phyloP scores from a whole-genome alignment of 768 basidiomycete genomes.

The Russula foetens region DNA sequence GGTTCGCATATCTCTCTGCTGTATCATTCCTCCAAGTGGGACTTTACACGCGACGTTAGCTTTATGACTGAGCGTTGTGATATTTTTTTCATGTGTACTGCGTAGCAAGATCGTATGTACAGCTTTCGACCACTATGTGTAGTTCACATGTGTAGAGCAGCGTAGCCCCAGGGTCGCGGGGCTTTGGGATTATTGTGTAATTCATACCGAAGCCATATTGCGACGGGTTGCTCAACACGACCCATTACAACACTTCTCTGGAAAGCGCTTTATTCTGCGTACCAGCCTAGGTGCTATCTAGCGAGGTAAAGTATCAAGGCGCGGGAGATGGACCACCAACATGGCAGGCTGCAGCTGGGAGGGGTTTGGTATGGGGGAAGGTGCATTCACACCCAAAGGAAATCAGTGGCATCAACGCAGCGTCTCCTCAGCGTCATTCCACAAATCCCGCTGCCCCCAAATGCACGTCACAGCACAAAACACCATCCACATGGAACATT shows the following conservation, averaged over 20 bases:
- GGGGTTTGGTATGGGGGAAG: too few relatives aligned
- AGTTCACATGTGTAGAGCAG: not conserved
- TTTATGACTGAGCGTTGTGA: not conserved
- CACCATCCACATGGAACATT: constrained; percentile 65
- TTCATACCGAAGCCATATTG: not conserved
- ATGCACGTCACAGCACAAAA: constrained; percentile 52
- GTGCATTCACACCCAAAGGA: too few relatives aligned
- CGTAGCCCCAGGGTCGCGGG: not conserved
- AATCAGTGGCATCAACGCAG: not conserved
- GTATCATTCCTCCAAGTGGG: not conserved
- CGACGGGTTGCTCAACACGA: too few relatives aligned
- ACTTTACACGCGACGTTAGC: not conserved
- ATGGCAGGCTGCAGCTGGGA: too few relatives aligned
- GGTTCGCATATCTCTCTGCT: not conserved
- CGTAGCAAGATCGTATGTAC: not conserved
- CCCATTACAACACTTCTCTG: too few relatives aligned
- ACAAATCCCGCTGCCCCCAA: constrained; percentile 78
- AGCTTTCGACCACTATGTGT: too few relatives aligned
- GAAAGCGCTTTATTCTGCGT: too few relatives aligned
- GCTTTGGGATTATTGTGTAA: not conserved
- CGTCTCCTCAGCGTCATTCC: constrained; percentile 57
- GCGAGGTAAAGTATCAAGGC: too few relatives aligned
- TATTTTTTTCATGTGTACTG: not conserved
- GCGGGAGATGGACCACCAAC: too few relatives aligned
- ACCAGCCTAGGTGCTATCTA: too few relatives aligned